Evolutionary conservation across 2,329 filamentous ascomycete genomes (phyloP).

Genomic region (Penicillium corylophilum): DNA sequence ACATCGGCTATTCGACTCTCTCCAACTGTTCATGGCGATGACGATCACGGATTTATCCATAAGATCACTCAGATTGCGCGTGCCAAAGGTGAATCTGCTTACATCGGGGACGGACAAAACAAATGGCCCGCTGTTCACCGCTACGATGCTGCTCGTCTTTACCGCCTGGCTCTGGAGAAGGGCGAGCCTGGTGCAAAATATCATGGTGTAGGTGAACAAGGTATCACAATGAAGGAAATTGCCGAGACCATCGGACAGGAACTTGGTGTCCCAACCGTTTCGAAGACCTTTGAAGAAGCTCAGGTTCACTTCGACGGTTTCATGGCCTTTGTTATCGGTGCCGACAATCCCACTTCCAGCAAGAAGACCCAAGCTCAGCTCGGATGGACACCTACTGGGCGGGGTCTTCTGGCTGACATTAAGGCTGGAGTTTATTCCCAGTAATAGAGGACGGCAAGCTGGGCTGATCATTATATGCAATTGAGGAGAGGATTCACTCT

Average conservation of each 20-base stretch:
- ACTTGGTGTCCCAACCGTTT: conserved; percentile 33
- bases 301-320: conserved; percentile 32
- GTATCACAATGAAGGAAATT: conserved; percentile 38
- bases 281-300: conserved; percentile 30
- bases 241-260: conserved; percentile 35
- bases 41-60: conserved; percentile 33
- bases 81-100: conserved; percentile 29
- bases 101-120: conserved; percentile 38
- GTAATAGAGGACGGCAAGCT: background rate
- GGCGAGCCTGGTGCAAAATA: conserved; percentile 35
- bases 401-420: conserved; percentile 31
- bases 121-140: conserved; percentile 42
- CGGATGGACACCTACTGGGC: conserved; percentile 34
- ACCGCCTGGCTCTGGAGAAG: conserved; percentile 41
- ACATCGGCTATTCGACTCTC: conserved; percentile 40
- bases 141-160: conserved; percentile 40
- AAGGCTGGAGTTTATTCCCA: conserved; percentile 23
- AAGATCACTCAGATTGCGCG: conserved; percentile 28
- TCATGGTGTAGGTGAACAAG: conserved; percentile 41
- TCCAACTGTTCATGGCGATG: conserved; percentile 41
- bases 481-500: too few species aligned
- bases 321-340: conserved; percentile 19
- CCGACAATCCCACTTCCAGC: conserved; percentile 37
- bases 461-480: background rate
- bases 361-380: conserved; percentile 37